Percentiles rank a stretch among this genome's conserved stretches.
Conservation (phyloP, 768 basidiomycete genomes). For the Pulveroboletus sp. region DNA sequence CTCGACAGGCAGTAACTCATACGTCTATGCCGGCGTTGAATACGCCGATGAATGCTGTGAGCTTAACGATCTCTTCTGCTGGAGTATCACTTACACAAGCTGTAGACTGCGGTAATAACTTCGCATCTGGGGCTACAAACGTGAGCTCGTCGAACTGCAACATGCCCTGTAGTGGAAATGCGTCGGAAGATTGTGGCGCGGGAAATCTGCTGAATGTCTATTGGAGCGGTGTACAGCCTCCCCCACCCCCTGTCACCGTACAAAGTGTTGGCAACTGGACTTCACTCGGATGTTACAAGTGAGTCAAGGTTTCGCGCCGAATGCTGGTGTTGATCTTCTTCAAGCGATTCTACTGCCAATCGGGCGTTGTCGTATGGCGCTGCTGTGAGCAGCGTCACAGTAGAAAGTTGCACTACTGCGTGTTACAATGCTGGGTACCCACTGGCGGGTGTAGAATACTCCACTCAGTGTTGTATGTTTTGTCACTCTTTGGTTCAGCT, state of each 20-base stretch:
- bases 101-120: conserved; percentile 59
- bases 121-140: conserved; percentile 44
- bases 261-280: conserved; percentile 59
- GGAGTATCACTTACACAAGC: not conserved
- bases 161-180: conserved; percentile 57
- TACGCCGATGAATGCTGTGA: conserved; percentile 62
- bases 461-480: conserved; percentile 47
- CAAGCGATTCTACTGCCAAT: conserved; percentile 33
- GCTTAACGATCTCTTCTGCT: conserved; percentile 16
- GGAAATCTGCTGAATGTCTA: conserved; percentile 58
- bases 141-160: conserved; percentile 53
- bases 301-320: conserved; percentile 9
- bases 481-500: conserved; percentile 19
- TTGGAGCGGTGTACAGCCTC: conserved; percentile 56
- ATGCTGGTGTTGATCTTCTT: not conserved
- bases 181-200: conserved; percentile 57
- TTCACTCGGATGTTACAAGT: conserved; percentile 76
- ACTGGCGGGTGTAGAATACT: conserved; percentile 44
- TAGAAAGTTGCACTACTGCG: conserved; percentile 46
- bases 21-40: conserved; percentile 68
- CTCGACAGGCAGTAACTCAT: conserved; percentile 33
- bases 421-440: conserved; percentile 41
- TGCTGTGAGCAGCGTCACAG: conserved; percentile 41
- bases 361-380: conserved; percentile 33
- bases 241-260: conserved; percentile 50